Evolutionary conservation across 345 rosid genomes (phyloP).

Genomic region (Gossypium sturtianum): DNA sequence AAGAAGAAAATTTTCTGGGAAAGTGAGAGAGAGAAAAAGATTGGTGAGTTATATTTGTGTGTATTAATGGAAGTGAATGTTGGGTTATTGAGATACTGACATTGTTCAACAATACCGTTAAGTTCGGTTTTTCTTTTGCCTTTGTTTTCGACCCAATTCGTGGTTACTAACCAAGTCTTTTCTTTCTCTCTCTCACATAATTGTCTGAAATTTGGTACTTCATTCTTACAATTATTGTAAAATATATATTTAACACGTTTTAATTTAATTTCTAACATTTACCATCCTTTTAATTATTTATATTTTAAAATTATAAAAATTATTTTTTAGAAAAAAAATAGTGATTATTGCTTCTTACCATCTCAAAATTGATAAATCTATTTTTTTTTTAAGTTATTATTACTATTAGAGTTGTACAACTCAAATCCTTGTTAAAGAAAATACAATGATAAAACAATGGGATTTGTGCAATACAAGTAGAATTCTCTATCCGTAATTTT

Average conservation of each 20-base stretch:
- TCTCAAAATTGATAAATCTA: no score
- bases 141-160: slow-evolving; percentile 74
- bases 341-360: no score
- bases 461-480: no score
- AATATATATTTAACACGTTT: background rate
- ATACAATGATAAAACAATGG: no score
- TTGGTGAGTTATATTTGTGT: slow-evolving; percentile 13
- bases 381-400: no score
- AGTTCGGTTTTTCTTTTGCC: slow-evolving; percentile 50
- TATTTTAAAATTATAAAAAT: no score
- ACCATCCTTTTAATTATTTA: no score
- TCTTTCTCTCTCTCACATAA: background rate
- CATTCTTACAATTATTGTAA: background rate
- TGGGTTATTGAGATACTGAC: slow-evolving; percentile 34
- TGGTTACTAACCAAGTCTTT: slow-evolving; percentile 51
- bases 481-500: no score
- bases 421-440: accelerated
- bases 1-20: background rate
- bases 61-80: slow-evolving; percentile 19
- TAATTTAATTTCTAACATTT: background rate
- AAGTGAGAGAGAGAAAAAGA: slow-evolving; percentile 18
- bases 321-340: no score
- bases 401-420: no score
- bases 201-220: background rate
- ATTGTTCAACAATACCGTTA: slow-evolving; percentile 43